Evolutionary conservation across 2,329 filamentous ascomycete genomes (phyloP).

Genomic region (Fusarium algeriense): DNA sequence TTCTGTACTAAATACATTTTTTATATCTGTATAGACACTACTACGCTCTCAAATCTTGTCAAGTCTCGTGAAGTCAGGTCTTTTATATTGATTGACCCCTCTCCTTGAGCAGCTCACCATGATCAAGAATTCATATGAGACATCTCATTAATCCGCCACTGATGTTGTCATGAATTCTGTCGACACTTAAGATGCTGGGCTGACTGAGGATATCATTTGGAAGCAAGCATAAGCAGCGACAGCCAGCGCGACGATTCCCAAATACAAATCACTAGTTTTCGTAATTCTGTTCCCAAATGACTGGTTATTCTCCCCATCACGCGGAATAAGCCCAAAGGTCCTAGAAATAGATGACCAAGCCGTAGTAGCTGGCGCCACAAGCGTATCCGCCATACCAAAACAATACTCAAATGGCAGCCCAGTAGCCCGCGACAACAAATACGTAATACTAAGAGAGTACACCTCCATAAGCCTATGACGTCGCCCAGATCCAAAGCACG

Average conservation of each 20-base stretch:
- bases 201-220: neutral
- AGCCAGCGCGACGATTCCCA: neutral
- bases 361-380: neutral
- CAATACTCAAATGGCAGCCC: constrained; percentile 7
- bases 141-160: too few species aligned
- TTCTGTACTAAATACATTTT: too few species aligned
- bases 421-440: neutral
- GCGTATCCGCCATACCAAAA: neutral
- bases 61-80: too few species aligned
- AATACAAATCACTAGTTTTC: neutral
- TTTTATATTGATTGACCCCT: too few species aligned
- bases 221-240: neutral
- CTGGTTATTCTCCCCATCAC: neutral
- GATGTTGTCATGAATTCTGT: too few species aligned
- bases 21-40: too few species aligned
- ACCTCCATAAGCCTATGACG: neutral
- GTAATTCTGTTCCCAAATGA: neutral
- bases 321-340: neutral
- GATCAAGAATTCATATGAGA: too few species aligned
- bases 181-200: neutral
- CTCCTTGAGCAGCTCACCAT: too few species aligned
- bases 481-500: constrained; percentile 1
- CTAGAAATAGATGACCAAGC: constrained; percentile 3
- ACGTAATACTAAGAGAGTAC: neutral
- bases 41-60: too few species aligned